Evolutionary conservation across 257 asterid genomes (phyloP).

Genomic region (Solanum sejunctum): DNA sequence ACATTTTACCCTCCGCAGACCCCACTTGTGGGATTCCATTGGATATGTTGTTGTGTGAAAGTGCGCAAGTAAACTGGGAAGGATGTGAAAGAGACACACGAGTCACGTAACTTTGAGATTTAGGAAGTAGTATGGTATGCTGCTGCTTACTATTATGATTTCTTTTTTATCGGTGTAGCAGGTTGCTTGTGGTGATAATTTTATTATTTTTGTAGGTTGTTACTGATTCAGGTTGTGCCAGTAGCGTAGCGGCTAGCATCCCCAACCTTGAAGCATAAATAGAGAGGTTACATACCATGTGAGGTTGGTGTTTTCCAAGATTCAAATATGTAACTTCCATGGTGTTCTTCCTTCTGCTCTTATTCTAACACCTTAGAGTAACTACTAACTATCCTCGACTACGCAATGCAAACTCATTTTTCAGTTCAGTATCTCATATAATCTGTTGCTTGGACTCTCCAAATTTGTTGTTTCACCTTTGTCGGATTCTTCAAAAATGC

Average conservation of each 20-base stretch:
- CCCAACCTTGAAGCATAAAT: slow-evolving; percentile 77
- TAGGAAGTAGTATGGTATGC: background rate
- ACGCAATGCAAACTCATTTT: background rate
- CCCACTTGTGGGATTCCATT: no score
- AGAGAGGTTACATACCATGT: slow-evolving; percentile 75
- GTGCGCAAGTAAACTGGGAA: background rate
- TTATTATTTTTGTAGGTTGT: slow-evolving; percentile 42
- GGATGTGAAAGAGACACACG: background rate
- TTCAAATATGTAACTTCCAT: background rate
- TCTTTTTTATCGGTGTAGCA: background rate
- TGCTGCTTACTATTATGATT: background rate
- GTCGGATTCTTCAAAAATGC: no score
- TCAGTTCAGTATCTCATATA: background rate
- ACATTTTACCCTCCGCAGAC: no score
- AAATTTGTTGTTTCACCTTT: no score
- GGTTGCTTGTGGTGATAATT: background rate
- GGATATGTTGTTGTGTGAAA: background rate
- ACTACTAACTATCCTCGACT: background rate
- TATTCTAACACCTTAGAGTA: background rate
- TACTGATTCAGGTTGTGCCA: slow-evolving; percentile 83
- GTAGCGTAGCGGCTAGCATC: slow-evolving; percentile 83
- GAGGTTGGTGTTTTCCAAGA: slow-evolving; percentile 19
- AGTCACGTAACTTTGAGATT: background rate
- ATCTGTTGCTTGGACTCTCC: no score
- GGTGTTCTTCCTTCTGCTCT: background rate